A percentile compares a stretch with the other conserved stretches of the same genome.
Conservation (phyloP, 2,329 filamentous ascomycete genomes). For the Botryotinia narcissicola region DNA sequence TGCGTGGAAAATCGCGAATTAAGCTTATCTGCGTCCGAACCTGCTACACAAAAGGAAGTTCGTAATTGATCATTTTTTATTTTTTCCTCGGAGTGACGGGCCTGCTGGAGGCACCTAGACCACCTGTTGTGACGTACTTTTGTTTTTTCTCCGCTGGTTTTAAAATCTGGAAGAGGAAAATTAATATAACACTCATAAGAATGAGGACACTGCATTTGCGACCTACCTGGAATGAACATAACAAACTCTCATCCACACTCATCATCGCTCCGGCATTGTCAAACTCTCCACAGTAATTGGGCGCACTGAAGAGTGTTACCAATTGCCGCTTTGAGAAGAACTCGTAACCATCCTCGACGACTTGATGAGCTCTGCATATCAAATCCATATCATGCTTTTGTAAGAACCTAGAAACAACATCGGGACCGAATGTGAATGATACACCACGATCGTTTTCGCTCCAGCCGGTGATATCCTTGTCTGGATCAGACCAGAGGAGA, state of each 20-base stretch:
- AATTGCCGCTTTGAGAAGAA: slow-evolving; percentile 99
- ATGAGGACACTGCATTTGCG: not conserved
- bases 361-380: slow-evolving; percentile 97
- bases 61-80: slow-evolving; percentile 64
- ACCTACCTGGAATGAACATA: slow-evolving; percentile 95
- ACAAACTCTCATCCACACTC: slow-evolving; percentile 96
- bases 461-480: slow-evolving; percentile 99
- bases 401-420: slow-evolving; percentile 94
- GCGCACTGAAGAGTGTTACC: slow-evolving; percentile 95
- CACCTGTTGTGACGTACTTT: slow-evolving; percentile 88
- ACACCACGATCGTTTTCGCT: slow-evolving; percentile 98
- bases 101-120: slow-evolving; percentile 60
- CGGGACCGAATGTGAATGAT: slow-evolving; percentile 96
- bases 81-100: slow-evolving; percentile 69
- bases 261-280: slow-evolving; percentile 99
- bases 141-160: slow-evolving; percentile 99
- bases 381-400: slow-evolving; percentile 99
- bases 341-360: slow-evolving; percentile 98
- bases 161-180: slow-evolving; percentile 66
- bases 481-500: slow-evolving; percentile 96
- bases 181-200: slow-evolving; percentile 21
- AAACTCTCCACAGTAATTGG: slow-evolving; percentile 99
- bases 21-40: slow-evolving; percentile 87
- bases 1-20: slow-evolving; percentile 33
- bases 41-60: slow-evolving; percentile 74